Evolutionary conservation across 169 alveolate genomes (phyloP), one percentile per base, ranked within the genome.

Genomic region (Plasmodium falciparum): DNA sequence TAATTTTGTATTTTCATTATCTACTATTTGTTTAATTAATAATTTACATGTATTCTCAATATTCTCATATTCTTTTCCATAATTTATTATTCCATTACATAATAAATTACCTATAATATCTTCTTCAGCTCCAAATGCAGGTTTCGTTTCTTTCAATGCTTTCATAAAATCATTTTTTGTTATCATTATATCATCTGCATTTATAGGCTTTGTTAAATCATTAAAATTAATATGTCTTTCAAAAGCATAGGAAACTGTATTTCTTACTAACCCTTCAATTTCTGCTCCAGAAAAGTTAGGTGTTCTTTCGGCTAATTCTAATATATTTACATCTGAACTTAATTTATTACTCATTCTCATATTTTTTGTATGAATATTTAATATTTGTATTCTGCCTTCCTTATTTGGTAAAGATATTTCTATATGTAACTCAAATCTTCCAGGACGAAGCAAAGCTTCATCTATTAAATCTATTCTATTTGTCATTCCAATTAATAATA

Each of bases 261-360:
- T 93, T 94, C 98, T 95, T 39, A 98, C 99, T 72, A 97, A 88
- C 0, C 98, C 98, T 91, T 97, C 99, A 50, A 99, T 95, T 95
- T 99, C 99, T 4, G 99, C 99, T 2, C 99, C 99, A 0, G 99
- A 98, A 92, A 97, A 99, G 90, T 99, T 99, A 88, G 98, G 98
- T 2, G 99, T 98, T 69, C 78, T 88, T 58, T 94, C 92, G 15
- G 99, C 99, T 24, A 99, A 94, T 58, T 95, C 94, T 5, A 88
- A 95, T 52, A 99, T 90, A 92, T 98, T 97, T 0, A 99, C 99
- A 78, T 97, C 99, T 73, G 93, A 94, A 59, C 90, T 74, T 56
- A 73, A 58, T 70, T 63, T 63, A 65, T 78, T 74, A 29, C 69
- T 67, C 22, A 56, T 97, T 76, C 96, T 95, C 98, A 98, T 96